Evolutionary conservation across 345 rosid genomes (phyloP).

Genomic region (Salix exigua): DNA sequence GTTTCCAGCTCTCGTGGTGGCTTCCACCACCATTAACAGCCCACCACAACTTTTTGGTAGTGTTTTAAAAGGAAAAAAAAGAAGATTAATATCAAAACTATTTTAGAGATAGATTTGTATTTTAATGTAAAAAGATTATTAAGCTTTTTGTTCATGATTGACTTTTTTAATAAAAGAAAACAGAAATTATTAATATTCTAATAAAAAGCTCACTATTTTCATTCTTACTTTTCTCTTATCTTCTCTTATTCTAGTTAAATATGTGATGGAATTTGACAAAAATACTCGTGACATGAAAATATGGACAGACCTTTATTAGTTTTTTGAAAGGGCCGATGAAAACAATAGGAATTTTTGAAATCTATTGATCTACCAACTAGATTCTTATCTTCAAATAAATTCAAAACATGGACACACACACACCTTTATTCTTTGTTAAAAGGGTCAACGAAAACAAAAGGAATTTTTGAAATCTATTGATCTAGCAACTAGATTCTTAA

Average conservation of each 20-base stretch:
- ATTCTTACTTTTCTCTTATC: not conserved
- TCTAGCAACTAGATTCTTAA: not conserved
- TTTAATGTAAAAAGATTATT: not conserved
- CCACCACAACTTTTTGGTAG: too few relatives aligned
- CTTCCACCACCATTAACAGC: too few relatives aligned
- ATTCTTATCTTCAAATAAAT: not conserved
- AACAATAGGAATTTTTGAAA: not conserved
- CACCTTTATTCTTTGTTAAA: not conserved
- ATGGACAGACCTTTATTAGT: not conserved
- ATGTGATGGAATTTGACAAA: not conserved
- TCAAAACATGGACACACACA: not conserved
- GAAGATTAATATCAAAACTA: too few relatives aligned
- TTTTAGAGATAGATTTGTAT: too few relatives aligned
- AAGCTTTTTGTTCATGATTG: not conserved
- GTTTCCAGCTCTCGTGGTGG: too few relatives aligned
- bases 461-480: not conserved
- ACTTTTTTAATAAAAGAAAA: not conserved
- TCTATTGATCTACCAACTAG: not conserved
- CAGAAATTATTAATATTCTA: not conserved
- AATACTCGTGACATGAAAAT: not conserved
- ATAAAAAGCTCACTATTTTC: not conserved
- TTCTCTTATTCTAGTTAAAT: not conserved
- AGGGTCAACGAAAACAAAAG: not conserved
- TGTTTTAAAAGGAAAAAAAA: too few relatives aligned
- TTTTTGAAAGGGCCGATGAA: not conserved